Conservation (phyloP, 768 basidiomycete species). For the Serendipita vermifera region DNA sequence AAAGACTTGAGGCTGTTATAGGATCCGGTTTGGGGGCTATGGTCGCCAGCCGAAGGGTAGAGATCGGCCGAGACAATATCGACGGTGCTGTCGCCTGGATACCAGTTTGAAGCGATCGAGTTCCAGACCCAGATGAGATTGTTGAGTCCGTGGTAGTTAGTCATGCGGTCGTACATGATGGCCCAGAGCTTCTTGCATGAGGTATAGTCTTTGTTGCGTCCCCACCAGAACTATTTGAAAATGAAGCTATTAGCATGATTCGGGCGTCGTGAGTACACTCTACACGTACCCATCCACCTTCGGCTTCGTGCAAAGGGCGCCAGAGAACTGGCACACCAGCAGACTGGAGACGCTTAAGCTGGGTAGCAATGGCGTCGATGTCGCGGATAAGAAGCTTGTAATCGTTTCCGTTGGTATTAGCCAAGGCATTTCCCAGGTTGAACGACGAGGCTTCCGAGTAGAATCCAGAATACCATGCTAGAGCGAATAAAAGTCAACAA, state of each 20-base stretch:
- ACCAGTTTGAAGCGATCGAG: constrained; percentile 6
- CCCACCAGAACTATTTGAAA: constrained; percentile 13
- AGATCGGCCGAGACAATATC: too few species aligned
- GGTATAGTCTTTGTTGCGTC: background rate
- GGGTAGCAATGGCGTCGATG: constrained; percentile 12
- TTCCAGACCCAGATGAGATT: constrained; percentile 14
- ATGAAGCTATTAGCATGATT: background rate
- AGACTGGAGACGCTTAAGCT: constrained; percentile 12
- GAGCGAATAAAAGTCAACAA: background rate
- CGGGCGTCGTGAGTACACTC: background rate
- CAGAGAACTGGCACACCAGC: constrained; percentile 11
- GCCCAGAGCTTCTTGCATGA: constrained; percentile 5
- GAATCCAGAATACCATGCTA: constrained; percentile 9
- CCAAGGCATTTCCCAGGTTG: constrained; percentile 10
- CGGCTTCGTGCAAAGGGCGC: constrained; percentile 12
- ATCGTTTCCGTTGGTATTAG: constrained; percentile 8
- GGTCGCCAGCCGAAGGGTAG: too few species aligned
- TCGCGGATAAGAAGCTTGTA: constrained; percentile 13
- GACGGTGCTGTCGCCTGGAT: too few species aligned
- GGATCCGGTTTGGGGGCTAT: too few species aligned
- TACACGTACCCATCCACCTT: constrained; percentile 9
- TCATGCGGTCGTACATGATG: constrained; percentile 12
- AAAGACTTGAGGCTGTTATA: too few species aligned
- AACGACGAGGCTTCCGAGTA: constrained; percentile 10
- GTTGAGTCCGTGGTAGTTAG: constrained; percentile 10